phyloP scores from a whole-genome alignment of 805 yeast species.

The Yarrowia porcina region DNA sequence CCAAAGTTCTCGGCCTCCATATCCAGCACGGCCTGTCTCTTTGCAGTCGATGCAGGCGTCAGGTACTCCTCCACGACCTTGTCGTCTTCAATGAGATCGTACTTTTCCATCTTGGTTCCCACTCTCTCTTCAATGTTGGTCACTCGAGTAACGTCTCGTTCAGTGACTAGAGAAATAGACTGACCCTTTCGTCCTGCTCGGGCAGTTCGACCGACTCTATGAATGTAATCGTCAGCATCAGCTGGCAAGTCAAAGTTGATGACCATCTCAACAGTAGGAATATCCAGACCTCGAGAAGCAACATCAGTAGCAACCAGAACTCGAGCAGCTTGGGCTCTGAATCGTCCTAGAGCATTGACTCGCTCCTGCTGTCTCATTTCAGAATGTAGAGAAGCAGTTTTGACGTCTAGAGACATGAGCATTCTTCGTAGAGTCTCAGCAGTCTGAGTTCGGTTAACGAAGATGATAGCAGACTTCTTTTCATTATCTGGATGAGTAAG shows the following conservation, averaged over 20 bases:
- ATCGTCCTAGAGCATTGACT: conserved; percentile 84
- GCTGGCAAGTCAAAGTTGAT: conserved; percentile 91
- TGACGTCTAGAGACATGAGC: conserved; percentile 64
- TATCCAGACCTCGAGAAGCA: conserved; percentile 95
- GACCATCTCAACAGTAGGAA: conserved; percentile 87
- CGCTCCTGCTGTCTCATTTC: conserved; percentile 93
- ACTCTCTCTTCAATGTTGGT: conserved; percentile 84
- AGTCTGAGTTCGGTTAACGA: conserved; percentile 85
- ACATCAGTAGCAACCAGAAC: conserved; percentile 94
- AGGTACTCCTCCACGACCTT: conserved; percentile 70
- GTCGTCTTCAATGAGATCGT: conserved; percentile 68
- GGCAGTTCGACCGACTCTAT: conserved; percentile 98
- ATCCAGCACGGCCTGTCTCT: conserved; percentile 85
- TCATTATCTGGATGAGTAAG: conserved; percentile 60
- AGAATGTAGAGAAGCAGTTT: conserved; percentile 89
- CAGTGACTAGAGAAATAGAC: conserved; percentile 76
- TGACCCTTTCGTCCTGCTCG: conserved; percentile 94
- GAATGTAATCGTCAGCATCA: conserved; percentile 94
- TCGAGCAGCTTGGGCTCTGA: conserved; percentile 91
- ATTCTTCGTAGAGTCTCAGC: conserved; percentile 86
- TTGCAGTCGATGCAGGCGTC: conserved; percentile 70
- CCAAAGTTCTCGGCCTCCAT: conserved; percentile 93
- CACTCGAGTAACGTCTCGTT: conserved; percentile 76
- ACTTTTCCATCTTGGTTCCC: conserved; percentile 72
- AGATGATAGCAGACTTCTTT: conserved; percentile 73